Percentiles rank a stretch among this genome's conserved stretches.
phyloP scores from a whole-genome alignment of 2,329 filamentous ascomycete genomes.

The Botrytis hyacinthi region DNA sequence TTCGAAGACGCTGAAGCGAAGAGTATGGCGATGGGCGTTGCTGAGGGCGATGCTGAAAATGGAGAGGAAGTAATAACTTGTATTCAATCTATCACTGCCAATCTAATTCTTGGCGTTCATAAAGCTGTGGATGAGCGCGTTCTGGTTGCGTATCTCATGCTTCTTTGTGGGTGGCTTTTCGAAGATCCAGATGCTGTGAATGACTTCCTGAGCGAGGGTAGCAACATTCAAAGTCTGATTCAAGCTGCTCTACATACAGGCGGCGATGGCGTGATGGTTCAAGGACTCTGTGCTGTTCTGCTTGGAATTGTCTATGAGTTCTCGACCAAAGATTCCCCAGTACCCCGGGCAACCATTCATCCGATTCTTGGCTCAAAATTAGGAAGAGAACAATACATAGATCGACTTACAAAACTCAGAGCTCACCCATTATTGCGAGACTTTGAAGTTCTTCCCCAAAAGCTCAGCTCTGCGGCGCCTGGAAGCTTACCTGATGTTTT shows the following conservation, averaged over 20 bases:
- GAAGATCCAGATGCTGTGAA: conserved; percentile 90
- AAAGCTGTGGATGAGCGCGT: conserved; percentile 75
- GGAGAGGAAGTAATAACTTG: conserved; percentile 95
- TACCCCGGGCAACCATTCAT: conserved; percentile 77
- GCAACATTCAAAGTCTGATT: conserved; percentile 82
- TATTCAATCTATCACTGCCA: conserved; percentile 82
- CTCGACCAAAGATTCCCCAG: conserved; percentile 93
- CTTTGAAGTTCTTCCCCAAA: conserved; percentile 82
- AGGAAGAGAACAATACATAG: conserved; percentile 83
- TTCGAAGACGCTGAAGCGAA: conserved; percentile 80
- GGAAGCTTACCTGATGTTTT: conserved; percentile 72
- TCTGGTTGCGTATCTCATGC: conserved; percentile 81
- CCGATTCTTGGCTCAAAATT: conserved; percentile 73
- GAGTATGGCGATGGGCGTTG: conserved; percentile 72
- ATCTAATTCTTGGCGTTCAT: conserved; percentile 78
- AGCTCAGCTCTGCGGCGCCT: conserved; percentile 51
- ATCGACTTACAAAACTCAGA: conserved; percentile 74
- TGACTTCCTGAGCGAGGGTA: conserved; percentile 88
- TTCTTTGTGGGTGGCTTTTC: conserved; percentile 86
- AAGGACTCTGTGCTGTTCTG: conserved; percentile 80
- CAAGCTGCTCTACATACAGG: conserved; percentile 63
- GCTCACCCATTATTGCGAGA: conserved; percentile 78
- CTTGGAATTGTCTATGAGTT: conserved; percentile 93
- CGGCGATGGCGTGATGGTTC: conserved; percentile 64
- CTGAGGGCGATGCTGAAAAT: conserved; percentile 81